These are phyloP conservation scores for Diaporthe sp. DNA, from an alignment of 2,329 filamentous ascomycete genomes.

Conservation along the genomic window DNA sequence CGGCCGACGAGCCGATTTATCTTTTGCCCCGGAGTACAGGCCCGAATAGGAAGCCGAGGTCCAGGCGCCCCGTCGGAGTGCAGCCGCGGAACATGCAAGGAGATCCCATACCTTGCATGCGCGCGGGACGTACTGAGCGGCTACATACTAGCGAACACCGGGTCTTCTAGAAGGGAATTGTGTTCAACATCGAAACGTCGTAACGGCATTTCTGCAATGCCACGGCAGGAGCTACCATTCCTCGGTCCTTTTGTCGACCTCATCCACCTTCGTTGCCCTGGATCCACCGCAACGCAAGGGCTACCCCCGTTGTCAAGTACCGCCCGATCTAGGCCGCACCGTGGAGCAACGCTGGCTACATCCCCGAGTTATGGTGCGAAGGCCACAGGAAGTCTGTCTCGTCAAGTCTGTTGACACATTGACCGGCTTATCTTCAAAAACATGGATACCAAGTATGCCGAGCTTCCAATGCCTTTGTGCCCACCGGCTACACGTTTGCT, in stretches of 20 bases:
- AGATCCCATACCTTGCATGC: slow-evolving; percentile 25
- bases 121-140: not conserved
- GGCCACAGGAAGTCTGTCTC: not conserved
- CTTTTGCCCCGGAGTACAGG: slow-evolving; percentile 27
- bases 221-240: not conserved
- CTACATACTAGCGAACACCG: not conserved
- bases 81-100: slow-evolving; percentile 33
- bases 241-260: slow-evolving; percentile 27
- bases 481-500: not conserved
- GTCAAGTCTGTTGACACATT: not conserved
- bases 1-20: slow-evolving; percentile 26
- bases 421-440: not conserved
- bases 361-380: not conserved
- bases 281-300: not conserved
- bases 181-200: slow-evolving; percentile 1
- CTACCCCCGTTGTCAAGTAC: not conserved
- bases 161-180: slow-evolving; percentile 28
- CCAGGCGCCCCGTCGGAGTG: slow-evolving; percentile 25
- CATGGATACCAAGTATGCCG: not conserved
- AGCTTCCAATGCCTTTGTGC: not conserved
- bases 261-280: not conserved
- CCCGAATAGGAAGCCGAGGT: slow-evolving; percentile 30
- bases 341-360: not conserved
- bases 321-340: not conserved
- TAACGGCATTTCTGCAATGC: slow-evolving; percentile 21